phyloP scores from a whole-genome alignment of 257 asterid genomes.

The Nyctanthes arbortristis region DNA sequence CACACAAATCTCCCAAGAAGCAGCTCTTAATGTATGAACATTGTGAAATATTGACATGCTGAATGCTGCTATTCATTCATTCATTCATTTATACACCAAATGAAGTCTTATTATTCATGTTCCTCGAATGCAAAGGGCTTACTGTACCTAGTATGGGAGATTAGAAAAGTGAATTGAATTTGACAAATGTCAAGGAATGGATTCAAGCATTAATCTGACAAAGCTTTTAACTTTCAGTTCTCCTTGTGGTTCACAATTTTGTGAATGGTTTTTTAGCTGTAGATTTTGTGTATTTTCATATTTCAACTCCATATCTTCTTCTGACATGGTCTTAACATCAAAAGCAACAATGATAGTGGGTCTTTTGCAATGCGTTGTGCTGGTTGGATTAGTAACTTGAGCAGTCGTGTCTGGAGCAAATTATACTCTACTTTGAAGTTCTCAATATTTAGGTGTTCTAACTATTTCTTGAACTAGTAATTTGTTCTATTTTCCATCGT shows the following conservation, averaged over 20 bases:
- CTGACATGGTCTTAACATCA: background rate
- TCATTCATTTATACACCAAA: background rate
- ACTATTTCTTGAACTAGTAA: background rate
- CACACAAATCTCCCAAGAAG: too few species aligned
- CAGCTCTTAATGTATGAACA: background rate
- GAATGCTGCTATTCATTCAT: background rate
- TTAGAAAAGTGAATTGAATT: background rate
- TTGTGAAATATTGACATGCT: background rate
- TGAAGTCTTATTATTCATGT: background rate
- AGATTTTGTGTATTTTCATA: background rate
- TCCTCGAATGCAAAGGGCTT: background rate
- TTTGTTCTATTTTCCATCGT: slow-evolving; percentile 21
- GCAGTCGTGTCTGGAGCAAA: background rate
- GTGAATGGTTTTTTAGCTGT: background rate
- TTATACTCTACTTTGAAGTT: background rate
- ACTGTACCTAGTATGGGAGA: background rate
- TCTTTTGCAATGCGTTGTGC: background rate
- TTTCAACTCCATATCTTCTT: background rate
- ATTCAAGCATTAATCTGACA: background rate
- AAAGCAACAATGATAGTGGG: background rate
- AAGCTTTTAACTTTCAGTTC: background rate
- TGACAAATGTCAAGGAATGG: background rate
- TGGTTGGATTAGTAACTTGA: too few species aligned
- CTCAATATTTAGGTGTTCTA: background rate
- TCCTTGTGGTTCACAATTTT: background rate